A percentile compares a stretch with the other conserved stretches of the same genome.
Conservation (phyloP, 2,329 filamentous ascomycete genomes). For the Tolypocladium endophyticum region DNA sequence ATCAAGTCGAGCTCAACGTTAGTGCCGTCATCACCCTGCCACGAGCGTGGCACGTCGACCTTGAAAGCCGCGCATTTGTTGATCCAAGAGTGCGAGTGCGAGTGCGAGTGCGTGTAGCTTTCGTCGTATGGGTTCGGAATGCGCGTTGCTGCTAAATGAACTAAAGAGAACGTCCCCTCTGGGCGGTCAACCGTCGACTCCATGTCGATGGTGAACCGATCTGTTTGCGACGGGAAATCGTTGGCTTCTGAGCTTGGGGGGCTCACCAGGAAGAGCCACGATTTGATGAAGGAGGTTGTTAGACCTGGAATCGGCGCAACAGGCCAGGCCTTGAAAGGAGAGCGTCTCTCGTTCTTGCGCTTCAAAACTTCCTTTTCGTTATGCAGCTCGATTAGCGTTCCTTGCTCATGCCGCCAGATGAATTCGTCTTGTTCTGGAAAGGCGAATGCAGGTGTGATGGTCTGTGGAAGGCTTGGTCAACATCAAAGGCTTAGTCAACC, state of each 20-base stretch:
- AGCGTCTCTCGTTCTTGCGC: constrained; percentile 13
- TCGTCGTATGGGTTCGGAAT: constrained; percentile 21
- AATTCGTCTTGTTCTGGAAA: constrained; percentile 15
- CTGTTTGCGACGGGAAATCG: constrained; percentile 15
- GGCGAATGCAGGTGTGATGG: constrained; percentile 5
- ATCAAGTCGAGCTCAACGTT: constrained; percentile 38
- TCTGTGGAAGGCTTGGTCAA: not conserved
- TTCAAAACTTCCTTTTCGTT: constrained; percentile 18
- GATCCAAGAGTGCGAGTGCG: constrained; percentile 2
- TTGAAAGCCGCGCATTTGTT: constrained; percentile 20
- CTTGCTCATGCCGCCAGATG: constrained; percentile 16
- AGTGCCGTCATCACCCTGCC: constrained; percentile 11
- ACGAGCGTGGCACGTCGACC: constrained; percentile 20
- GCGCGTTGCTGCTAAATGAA: constrained; percentile 12
- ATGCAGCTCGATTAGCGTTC: constrained; percentile 20
- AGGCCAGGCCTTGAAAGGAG: constrained; percentile 15
- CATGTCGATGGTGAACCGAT: constrained; percentile 18
- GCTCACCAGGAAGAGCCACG: constrained; percentile 21
- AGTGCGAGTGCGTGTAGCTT: not conserved
- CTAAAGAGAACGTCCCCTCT: constrained; percentile 13
- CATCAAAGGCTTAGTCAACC: not conserved
- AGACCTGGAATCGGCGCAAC: constrained; percentile 18
- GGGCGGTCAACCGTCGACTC: constrained; percentile 8
- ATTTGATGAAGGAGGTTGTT: constrained; percentile 16
- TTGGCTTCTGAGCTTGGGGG: constrained; percentile 9